Base-by-base conservation (phyloP, 1,284 basidiomycete species). In the Erythrobasidium hasegawianum region DNA sequence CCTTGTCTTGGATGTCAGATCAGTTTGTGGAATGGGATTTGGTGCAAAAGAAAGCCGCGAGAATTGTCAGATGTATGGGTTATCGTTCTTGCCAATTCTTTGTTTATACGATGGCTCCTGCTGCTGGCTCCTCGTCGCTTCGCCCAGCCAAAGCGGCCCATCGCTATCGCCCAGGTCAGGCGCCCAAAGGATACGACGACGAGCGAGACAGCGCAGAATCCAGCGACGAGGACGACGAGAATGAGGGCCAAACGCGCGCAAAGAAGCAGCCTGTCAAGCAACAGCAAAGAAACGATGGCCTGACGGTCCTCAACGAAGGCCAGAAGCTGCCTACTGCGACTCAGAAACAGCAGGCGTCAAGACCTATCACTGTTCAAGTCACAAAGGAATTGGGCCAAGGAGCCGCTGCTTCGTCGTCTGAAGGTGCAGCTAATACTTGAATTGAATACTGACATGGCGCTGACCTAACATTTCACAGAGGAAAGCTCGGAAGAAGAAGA, bases 121-220 rank as follows among this genome's bases (percentile, higher is more conserved):
- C 62, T 13, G 43, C 62, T 9, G 47, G 50, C 39, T 45, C 54
- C 27, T 41, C 40, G 24, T 16, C 62, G 5, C 38, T 29, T 11
- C 41, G 62, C 7, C 62, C 62, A 27, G 62, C 62, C 16, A 39
- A 40, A 43, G 55, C 62, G 40, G 62, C 62, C 14, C 56, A 65
- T 57, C 62, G 62, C n/a, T 65, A 65, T 45, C 40, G 62, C 14
- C 55, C 55, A 16, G 62, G 62, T 10, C 62, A 65, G 33, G 62
- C 62, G 18, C 62, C 62, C 4, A 47, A 50, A 39, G 62, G 62
- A 22, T 65, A 65, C 50, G 20, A 16, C 50, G 16, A 53, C 16
- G 22, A 53, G 7, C 18, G 26, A 14, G 43, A 41, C 14, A 45
- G 24, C 13, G 53, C 41, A 38, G 62, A 40, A 38, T 50, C 53